Conservation (phyloP, 192 early-diverging fungal species). For the Podila epicladia region DNA sequence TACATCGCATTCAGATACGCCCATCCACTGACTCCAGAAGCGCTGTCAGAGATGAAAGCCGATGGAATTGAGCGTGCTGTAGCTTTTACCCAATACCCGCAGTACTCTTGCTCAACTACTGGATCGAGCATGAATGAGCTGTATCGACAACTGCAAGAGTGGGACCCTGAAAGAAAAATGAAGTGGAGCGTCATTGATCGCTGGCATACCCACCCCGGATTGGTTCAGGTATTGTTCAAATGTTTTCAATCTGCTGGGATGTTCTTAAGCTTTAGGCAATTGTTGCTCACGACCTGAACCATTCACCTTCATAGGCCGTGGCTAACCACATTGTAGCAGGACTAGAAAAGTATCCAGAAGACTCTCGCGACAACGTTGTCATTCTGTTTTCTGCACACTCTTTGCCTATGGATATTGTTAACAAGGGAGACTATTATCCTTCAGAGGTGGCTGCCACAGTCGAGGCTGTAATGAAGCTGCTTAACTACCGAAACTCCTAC, state of each 20-base stretch:
- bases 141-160: slow-evolving; percentile 65
- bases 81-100: slow-evolving; percentile 95
- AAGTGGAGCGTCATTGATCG: slow-evolving; percentile 97
- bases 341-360: slow-evolving; percentile 70
- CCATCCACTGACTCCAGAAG: slow-evolving; percentile 75
- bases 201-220: slow-evolving; percentile 89
- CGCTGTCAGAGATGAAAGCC: slow-evolving; percentile 79
- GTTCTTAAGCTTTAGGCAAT: too few relatives aligned
- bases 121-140: slow-evolving; percentile 94
- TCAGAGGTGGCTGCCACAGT: slow-evolving; percentile 89
- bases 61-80: slow-evolving; percentile 88
- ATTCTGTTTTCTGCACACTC: slow-evolving; percentile 97
- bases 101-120: slow-evolving; percentile 96
- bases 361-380: slow-evolving; percentile 75
- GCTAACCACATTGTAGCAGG: slow-evolving; percentile 79
- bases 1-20: slow-evolving; percentile 97
- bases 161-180: slow-evolving; percentile 72
- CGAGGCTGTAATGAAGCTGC: slow-evolving; percentile 78
- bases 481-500: slow-evolving; percentile 82
- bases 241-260: neutral
- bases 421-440: slow-evolving; percentile 91
- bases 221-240: slow-evolving; percentile 67
- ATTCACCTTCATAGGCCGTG: slow-evolving; percentile 63
- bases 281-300: too few relatives aligned
- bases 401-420: slow-evolving; percentile 91